Evolutionary conservation across 1,284 basidiomycete species (phyloP), one percentile per base, ranked within the genome.

Genomic region (Peniophora sp.): DNA sequence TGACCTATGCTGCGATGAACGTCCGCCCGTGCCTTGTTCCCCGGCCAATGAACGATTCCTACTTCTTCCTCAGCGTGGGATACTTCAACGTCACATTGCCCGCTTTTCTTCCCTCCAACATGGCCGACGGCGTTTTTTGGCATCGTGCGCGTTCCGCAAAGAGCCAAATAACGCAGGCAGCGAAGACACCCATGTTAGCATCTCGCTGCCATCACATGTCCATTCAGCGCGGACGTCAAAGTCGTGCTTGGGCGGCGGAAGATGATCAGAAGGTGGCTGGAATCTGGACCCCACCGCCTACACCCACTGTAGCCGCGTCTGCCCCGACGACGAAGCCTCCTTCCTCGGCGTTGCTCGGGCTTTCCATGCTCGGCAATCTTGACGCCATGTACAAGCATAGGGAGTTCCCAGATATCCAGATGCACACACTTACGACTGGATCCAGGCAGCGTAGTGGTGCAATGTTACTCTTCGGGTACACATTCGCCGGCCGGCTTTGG

Each of bases 1-100:
- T 90, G 78, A 83, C 90, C 76, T 91, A 90, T 63, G 84, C 85
- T 9, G 86, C 88, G 11, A 70, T 89, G 44, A 90, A 90, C 64
- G 66, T 88, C 43, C 77, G 88, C 6, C 79, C 84, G 1, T 76
- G 79, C 61, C 68, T 86, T 51, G 62, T 59, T 62, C 65, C 70
- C 55, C 69, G 68, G 52, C 66, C 67, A 9, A 60, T 58, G 34
- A 69, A 75, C 58, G 71, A 78, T 52, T 86, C 84, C 12, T 87
- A 85, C 69, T 88, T 83, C 80, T 86, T 81, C 69, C 73, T 90
- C 42, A 81, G 85, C 3, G 80, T 90, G 52, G 83, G 84, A 3
- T 90, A 88, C 65, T 88, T 88, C 71, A 89, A 89, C 64, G 74
- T 91, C 57, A 69, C 88, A 46, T 77, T 90, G 3, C 86, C 87